Evolutionary conservation across 2,329 filamentous ascomycete genomes (phyloP).

Genomic region (Cladophialophora carrionii): DNA sequence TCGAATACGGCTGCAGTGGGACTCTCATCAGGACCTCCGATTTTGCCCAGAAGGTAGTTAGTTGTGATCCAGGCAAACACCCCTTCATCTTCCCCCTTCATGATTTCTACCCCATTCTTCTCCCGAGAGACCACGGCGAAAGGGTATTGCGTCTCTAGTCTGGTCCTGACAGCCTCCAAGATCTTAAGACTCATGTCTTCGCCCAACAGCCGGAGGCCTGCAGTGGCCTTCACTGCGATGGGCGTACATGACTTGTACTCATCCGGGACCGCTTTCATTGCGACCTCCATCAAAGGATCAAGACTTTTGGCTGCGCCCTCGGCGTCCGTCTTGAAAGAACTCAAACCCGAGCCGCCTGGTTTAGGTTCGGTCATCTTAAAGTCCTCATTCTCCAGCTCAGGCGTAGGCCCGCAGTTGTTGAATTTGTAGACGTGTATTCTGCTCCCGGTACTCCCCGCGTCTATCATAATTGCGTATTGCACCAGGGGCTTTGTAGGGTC

Average conservation of each 20-base stretch:
- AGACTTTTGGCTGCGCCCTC: slow-evolving; percentile 86
- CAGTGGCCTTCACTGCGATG: slow-evolving; percentile 96
- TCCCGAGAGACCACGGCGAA: slow-evolving; percentile 90
- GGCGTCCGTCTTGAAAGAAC: slow-evolving; percentile 83
- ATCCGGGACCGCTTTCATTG: slow-evolving; percentile 81
- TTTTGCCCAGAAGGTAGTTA: slow-evolving; percentile 97
- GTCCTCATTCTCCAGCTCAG: slow-evolving; percentile 86
- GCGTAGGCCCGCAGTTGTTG: slow-evolving; percentile 97
- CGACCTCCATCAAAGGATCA: slow-evolving; percentile 83
- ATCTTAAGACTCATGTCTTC: slow-evolving; percentile 79
- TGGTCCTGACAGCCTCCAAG: slow-evolving; percentile 77
- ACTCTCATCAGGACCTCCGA: slow-evolving; percentile 85
- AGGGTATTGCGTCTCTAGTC: slow-evolving; percentile 85
- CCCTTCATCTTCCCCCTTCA: slow-evolving; percentile 96
- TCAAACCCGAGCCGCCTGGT: slow-evolving; percentile 76
- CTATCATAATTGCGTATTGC: slow-evolving; percentile 98
- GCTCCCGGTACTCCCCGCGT: slow-evolving; percentile 95
- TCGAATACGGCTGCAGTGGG: slow-evolving; percentile 95
- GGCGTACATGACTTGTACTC: slow-evolving; percentile 90
- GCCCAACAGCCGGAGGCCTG: slow-evolving; percentile 86
- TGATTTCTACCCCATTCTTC: slow-evolving; percentile 87
- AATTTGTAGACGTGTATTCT: slow-evolving; percentile 99
- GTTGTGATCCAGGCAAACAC: slow-evolving; percentile 99
- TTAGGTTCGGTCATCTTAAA: slow-evolving; percentile 93
- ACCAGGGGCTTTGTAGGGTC: slow-evolving; percentile 89